These are phyloP conservation scores for Herpotrichia juniperi DNA, from an alignment of 2,329 filamentous ascomycete species.

Conservation along the genomic window DNA sequence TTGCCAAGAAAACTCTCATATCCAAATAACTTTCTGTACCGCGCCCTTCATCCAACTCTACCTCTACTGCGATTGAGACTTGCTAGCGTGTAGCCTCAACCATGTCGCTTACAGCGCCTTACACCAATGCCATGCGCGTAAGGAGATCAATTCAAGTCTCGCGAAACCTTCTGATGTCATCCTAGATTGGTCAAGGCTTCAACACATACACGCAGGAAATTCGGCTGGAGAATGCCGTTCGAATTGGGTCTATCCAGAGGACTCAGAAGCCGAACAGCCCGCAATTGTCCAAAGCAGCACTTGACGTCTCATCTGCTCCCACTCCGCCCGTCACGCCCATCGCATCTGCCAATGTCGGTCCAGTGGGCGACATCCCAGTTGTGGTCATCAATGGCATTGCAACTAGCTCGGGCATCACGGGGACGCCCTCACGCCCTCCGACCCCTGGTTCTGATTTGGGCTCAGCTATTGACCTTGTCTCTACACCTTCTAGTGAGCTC, in stretches of 20 bases:
- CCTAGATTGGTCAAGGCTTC: constrained; percentile 39
- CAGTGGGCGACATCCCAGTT: constrained; percentile 14
- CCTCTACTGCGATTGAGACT: too few relatives aligned
- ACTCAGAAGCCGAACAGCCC: constrained; percentile 2
- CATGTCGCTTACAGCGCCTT: constrained; percentile 44
- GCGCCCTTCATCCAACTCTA: neutral
- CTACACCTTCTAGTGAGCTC: constrained; percentile 11
- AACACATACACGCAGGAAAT: constrained; percentile 51
- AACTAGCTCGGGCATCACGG: neutral
- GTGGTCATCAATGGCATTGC: constrained; percentile 23
- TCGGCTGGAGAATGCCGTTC: constrained; percentile 45
- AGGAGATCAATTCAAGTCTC: constrained; percentile 13
- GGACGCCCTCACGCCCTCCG: constrained; percentile 1
- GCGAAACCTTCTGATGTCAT: neutral
- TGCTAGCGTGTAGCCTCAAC: neutral
- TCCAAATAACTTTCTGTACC: neutral
- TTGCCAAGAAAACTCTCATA: neutral
- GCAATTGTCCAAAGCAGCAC: constrained; percentile 1
- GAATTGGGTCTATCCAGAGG: constrained; percentile 21
- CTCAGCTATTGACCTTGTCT: constrained; percentile 15
- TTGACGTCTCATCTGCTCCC: neutral
- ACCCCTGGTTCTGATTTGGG: constrained; percentile 8
- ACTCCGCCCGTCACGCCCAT: constrained; percentile 24
- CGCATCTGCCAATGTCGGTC: neutral
- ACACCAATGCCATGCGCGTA: constrained; percentile 47